Evolutionary conservation across 2,329 filamentous ascomycete genomes (phyloP).

Genomic region (Calonectria pauciramosa): DNA sequence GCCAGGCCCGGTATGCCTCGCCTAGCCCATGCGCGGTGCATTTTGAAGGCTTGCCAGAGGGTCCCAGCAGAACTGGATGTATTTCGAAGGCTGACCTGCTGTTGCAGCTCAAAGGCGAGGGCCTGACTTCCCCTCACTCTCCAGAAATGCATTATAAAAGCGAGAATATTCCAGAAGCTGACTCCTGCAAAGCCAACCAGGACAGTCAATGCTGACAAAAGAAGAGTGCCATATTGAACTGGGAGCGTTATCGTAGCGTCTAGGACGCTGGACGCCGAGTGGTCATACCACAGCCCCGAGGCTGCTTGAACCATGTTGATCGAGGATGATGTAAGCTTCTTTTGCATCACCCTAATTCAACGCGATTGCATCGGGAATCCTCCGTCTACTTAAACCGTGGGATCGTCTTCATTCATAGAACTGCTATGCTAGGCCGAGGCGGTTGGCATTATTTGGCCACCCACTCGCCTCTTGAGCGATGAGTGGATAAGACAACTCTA

Average conservation of each 20-base stretch:
- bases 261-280: neutral
- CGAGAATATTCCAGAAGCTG: conserved; percentile 2
- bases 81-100: conserved; percentile 3
- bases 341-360: neutral
- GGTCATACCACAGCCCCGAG: neutral
- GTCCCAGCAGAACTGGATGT: neutral
- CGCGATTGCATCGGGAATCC: neutral
- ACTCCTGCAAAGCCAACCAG: neutral
- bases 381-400: neutral
- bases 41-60: neutral
- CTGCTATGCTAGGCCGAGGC: no score
- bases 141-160: neutral
- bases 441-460: neutral
- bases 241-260: neutral
- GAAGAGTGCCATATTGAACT: neutral
- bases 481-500: neutral
- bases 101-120: neutral
- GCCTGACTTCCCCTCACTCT: neutral
- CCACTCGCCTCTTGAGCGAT: neutral
- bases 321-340: no score
- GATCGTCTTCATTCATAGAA: neutral
- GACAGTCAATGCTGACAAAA: neutral
- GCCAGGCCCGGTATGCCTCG: neutral
- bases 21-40: neutral
- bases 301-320: neutral